These are phyloP conservation scores for Panus rudis DNA, from an alignment of 768 basidiomycete species.

Conservation along the genomic window DNA sequence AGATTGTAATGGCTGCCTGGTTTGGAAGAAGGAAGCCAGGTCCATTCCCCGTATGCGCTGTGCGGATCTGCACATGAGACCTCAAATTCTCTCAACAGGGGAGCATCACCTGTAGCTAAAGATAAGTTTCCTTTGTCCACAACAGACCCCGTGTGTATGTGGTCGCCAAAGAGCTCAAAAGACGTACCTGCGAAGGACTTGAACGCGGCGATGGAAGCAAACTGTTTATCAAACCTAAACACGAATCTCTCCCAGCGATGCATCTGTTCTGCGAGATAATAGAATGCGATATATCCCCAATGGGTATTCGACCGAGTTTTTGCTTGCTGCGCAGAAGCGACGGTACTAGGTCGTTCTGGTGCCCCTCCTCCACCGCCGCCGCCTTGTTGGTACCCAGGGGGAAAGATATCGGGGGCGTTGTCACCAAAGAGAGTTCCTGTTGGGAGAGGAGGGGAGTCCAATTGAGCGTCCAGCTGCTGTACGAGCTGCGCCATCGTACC, in stretches of 20 bases:
- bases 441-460: background rate
- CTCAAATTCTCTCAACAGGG: conserved; percentile 69
- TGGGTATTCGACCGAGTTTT: conserved; percentile 42
- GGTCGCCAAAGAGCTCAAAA: background rate
- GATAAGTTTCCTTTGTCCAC: conserved; percentile 2
- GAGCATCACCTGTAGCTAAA: conserved; percentile 52
- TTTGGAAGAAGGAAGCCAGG: conserved; percentile 59
- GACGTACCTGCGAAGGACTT: conserved; percentile 63
- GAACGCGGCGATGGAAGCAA: conserved; percentile 65
- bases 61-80: conserved; percentile 64
- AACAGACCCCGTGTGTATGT: background rate
- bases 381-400: too few species aligned
- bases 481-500: background rate
- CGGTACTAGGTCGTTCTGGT: too few species aligned
- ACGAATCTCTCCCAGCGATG: conserved; percentile 77
- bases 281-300: conserved; percentile 79
- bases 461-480: background rate
- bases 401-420: background rate
- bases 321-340: background rate
- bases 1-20: conserved; percentile 29
- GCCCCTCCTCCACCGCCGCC: too few species aligned
- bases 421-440: background rate
- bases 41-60: conserved; percentile 53
- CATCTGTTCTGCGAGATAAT: conserved; percentile 75
- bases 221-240: conserved; percentile 73